Percentiles rank a stretch among this genome's conserved stretches.
Conservation (phyloP, 441 rosid species). For the Macaranga tanarius region DNA sequence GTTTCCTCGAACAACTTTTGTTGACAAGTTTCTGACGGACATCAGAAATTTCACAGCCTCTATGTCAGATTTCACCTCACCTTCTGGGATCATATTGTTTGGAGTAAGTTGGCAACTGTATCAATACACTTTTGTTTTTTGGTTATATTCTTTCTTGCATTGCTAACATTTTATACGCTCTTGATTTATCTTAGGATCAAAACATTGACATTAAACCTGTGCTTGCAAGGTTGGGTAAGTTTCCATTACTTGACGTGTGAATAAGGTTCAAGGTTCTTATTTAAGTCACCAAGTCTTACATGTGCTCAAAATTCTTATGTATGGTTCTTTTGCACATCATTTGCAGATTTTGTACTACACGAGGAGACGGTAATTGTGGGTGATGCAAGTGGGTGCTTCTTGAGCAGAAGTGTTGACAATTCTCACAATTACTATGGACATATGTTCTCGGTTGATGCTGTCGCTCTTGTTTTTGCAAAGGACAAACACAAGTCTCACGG, state of each 20-base stretch:
- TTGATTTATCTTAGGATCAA: conserved; percentile 32
- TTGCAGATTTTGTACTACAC: conserved; percentile 37
- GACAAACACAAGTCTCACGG: conserved; percentile 40
- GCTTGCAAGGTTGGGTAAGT: conserved; percentile 43
- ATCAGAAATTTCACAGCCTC: conserved; percentile 30
- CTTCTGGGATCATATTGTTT: conserved; percentile 47
- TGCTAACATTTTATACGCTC: conserved; percentile 19
- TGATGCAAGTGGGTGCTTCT: conserved; percentile 39
- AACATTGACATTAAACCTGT: conserved; percentile 29
- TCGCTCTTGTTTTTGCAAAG: conserved; percentile 52
- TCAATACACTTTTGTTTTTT: background rate
- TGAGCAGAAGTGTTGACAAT: conserved; percentile 24
- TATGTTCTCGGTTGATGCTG: conserved; percentile 31
- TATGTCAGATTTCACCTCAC: conserved; percentile 32
- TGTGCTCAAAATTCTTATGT: background rate
- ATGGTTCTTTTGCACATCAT: background rate
- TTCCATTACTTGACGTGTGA: background rate
- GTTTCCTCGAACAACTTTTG: conserved; percentile 27
- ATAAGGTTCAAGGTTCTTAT: background rate
- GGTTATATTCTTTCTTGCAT: background rate
- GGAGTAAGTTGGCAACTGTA: conserved; percentile 37
- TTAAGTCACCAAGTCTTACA: background rate
- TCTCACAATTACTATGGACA: background rate
- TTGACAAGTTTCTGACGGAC: conserved; percentile 39
- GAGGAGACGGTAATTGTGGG: conserved; percentile 50